phyloP scores from a whole-genome alignment of 2,329 filamentous ascomycete species.

The Fusarium torulosum region DNA sequence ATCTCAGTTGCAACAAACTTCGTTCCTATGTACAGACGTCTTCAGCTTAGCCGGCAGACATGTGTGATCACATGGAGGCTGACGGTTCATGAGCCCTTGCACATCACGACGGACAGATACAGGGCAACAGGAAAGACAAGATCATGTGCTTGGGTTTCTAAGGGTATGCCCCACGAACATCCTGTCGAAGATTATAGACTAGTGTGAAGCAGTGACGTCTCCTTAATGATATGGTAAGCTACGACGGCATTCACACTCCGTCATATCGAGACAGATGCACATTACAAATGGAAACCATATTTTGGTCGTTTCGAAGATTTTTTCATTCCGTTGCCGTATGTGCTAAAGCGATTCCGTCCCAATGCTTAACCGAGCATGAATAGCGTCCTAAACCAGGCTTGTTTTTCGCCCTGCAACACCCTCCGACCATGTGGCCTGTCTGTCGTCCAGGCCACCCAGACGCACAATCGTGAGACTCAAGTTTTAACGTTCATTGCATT shows the following conservation, averaged over 20 bases:
- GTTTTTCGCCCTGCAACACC: conserved; percentile 52
- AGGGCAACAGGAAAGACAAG: background rate
- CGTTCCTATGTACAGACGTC: background rate
- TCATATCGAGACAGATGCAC: background rate
- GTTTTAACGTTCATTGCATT: conserved; percentile 51
- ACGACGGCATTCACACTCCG: background rate
- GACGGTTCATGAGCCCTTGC: background rate
- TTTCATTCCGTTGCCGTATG: conserved; percentile 56
- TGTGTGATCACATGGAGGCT: background rate
- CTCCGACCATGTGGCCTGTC: conserved; percentile 53
- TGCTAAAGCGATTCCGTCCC: conserved; percentile 56
- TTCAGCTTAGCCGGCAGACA: background rate
- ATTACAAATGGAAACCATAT: conserved; percentile 18
- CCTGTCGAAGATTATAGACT: background rate
- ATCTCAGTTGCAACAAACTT: background rate
- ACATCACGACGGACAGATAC: background rate
- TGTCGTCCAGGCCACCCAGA: conserved; percentile 55
- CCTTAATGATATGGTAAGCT: background rate
- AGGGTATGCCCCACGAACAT: background rate
- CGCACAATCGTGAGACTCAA: conserved; percentile 56
- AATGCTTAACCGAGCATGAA: conserved; percentile 58
- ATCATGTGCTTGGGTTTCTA: background rate
- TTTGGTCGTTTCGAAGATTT: conserved; percentile 51
- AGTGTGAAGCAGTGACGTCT: background rate
- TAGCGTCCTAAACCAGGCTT: conserved; percentile 56